Evolutionary conservation across 2,329 filamentous ascomycete genomes (phyloP).

Genomic region (Beauveria sp.): DNA sequence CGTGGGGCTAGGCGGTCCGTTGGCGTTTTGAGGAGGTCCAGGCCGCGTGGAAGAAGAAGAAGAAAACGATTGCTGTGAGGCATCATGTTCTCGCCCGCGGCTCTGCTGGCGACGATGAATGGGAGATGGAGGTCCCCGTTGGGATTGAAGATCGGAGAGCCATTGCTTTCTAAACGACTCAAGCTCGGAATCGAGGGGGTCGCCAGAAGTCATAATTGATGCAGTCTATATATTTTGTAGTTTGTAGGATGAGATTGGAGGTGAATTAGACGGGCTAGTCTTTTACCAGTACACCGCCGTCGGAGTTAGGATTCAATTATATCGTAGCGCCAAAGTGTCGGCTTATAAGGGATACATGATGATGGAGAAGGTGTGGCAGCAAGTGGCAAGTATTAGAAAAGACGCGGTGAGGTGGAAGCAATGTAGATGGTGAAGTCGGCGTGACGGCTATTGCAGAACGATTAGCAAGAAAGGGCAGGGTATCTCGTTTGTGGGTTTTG

Average conservation of each 20-base stretch:
- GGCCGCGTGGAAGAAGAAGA: not conserved
- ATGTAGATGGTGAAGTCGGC: not conserved
- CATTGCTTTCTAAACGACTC: constrained; percentile 81
- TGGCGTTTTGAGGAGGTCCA: not conserved
- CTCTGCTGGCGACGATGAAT: constrained; percentile 1
- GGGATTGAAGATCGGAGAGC: constrained; percentile 67
- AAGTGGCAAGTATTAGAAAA: not conserved
- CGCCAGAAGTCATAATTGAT: constrained; percentile 14
- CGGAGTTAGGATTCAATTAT: not conserved
- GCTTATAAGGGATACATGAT: not conserved
- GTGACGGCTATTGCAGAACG: not conserved
- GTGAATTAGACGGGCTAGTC: not conserved
- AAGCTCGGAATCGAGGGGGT: constrained; percentile 56
- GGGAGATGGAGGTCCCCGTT: not conserved
- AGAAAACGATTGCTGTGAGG: not conserved
- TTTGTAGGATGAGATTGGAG: not conserved
- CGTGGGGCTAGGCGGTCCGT: constrained; percentile 8
- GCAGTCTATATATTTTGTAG: not conserved
- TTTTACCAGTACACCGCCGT: not conserved
- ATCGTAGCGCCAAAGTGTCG: not conserved
- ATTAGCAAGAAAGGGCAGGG: not conserved
- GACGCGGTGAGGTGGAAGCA: not conserved
- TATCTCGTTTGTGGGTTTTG: constrained; percentile 1
- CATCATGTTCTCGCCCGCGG: not conserved
- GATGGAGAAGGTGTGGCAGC: no score